Evolutionary conservation across 2,329 filamentous ascomycete genomes (phyloP).

Genomic region (Kalaharituber pfeilii): DNA sequence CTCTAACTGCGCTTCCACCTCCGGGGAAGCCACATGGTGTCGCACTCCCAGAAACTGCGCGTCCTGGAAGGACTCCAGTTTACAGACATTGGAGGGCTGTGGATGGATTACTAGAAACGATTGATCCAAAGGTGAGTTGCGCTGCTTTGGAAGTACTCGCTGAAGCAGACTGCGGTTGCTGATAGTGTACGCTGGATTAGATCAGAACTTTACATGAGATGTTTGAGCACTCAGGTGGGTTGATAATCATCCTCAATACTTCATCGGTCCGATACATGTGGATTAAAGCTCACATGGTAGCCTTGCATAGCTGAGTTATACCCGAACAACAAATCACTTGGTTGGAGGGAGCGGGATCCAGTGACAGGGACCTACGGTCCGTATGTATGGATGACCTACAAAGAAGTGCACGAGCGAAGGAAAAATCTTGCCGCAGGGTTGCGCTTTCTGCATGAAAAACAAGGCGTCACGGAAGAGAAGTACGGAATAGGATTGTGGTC

Average conservation of each 20-base stretch:
- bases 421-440: constrained; percentile 74
- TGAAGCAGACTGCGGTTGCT: constrained; percentile 7
- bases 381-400: constrained; percentile 73
- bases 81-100: constrained; percentile 71
- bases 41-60: constrained; percentile 55
- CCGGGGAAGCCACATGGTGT: constrained; percentile 63
- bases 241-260: background rate
- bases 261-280: background rate
- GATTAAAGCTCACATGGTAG: background rate
- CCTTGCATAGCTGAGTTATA: constrained; percentile 36
- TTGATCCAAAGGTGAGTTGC: constrained; percentile 44
- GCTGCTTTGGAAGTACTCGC: constrained; percentile 13
- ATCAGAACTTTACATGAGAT: constrained; percentile 59
- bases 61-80: constrained; percentile 52
- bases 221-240: constrained; percentile 47
- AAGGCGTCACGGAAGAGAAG: constrained; percentile 47
- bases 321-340: constrained; percentile 57
- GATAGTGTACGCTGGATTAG: constrained; percentile 21
- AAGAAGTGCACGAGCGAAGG: constrained; percentile 57
- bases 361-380: constrained; percentile 54
- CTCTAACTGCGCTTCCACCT: constrained; percentile 46
- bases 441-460: constrained; percentile 59
- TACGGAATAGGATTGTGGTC: constrained; percentile 72
- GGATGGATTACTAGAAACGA: constrained; percentile 48
- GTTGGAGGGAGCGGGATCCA: constrained; percentile 62